A percentile compares a stretch with the other conserved stretches of the same genome.
These are phyloP conservation scores for Ceratocystis destructans DNA, from an alignment of 2,329 filamentous ascomycete genomes.

Conservation along the genomic window DNA sequence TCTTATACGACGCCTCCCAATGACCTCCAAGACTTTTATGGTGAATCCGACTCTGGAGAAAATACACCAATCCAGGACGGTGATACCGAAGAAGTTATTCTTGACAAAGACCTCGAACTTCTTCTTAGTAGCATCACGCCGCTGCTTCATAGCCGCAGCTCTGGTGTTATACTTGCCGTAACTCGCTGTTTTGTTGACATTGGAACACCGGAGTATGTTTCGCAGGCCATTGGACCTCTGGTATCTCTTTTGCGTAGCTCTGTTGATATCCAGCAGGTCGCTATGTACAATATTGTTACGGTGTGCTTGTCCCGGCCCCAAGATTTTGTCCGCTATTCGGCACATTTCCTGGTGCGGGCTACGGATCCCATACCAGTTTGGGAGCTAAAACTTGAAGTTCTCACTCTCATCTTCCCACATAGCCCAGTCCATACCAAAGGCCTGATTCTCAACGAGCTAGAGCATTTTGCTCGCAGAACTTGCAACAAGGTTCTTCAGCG, in stretches of 20 bases:
- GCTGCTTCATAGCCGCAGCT: conserved; percentile 84
- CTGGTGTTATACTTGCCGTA: conserved; percentile 80
- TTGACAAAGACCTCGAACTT: conserved; percentile 72
- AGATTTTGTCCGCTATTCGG: conserved; percentile 75
- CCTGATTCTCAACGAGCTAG: conserved; percentile 79
- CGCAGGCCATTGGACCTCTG: conserved; percentile 65
- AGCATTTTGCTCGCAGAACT: conserved; percentile 69
- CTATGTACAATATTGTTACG: conserved; percentile 89
- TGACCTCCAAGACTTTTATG: conserved; percentile 65
- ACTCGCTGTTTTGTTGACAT: conserved; percentile 74
- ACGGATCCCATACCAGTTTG: conserved; percentile 71
- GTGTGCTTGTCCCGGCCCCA: conserved; percentile 64
- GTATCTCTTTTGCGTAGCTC: conserved; percentile 73
- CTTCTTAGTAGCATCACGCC: conserved; percentile 67
- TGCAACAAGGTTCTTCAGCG: conserved; percentile 62
- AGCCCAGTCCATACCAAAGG: conserved; percentile 63
- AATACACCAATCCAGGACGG: conserved; percentile 28
- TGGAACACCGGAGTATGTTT: conserved; percentile 63
- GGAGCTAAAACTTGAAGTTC: conserved; percentile 80
- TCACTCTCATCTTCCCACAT: conserved; percentile 83
- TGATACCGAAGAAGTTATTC: conserved; percentile 41
- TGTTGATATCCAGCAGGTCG: conserved; percentile 77
- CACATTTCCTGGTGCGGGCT: conserved; percentile 75
- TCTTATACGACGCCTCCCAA: conserved; percentile 27
- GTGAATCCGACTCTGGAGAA: conserved; percentile 40